Evolutionary conservation across 768 basidiomycete species (phyloP).

Genomic region (Suillus tomentosus): DNA sequence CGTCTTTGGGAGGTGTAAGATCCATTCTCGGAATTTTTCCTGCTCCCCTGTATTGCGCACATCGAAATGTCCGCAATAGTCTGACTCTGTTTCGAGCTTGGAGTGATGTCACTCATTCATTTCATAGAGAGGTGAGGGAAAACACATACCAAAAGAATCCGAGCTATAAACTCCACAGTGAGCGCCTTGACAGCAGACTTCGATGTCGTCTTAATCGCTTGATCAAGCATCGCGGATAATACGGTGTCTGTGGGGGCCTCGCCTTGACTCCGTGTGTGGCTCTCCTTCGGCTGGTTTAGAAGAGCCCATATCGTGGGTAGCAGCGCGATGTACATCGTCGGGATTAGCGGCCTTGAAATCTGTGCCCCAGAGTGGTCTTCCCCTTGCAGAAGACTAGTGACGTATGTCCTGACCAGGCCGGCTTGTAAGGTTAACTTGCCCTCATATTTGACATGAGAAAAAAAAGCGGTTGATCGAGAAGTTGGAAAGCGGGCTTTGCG

Average conservation of each 20-base stretch:
- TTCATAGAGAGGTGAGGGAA: background rate
- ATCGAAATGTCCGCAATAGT: conserved; percentile 53
- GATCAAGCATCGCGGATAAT: conserved; percentile 62
- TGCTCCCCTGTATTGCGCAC: conserved; percentile 30
- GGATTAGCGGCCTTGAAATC: conserved; percentile 53
- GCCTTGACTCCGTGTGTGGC: conserved; percentile 18
- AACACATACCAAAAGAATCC: conserved; percentile 63
- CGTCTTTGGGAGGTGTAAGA: conserved; percentile 72
- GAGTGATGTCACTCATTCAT: conserved; percentile 12
- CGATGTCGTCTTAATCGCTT: conserved; percentile 60
- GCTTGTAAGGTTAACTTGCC: conserved; percentile 41
- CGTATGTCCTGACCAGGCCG: conserved; percentile 59
- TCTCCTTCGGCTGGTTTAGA: conserved; percentile 48
- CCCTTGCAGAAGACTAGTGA: conserved; percentile 58
- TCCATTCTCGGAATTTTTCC: conserved; percentile 59
- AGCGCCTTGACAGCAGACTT: conserved; percentile 63
- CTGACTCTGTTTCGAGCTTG: conserved; percentile 61
- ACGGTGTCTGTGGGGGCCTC: conserved; percentile 24
- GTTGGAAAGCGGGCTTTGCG: conserved; percentile 13
- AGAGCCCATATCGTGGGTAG: conserved; percentile 81
- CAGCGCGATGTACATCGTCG: conserved; percentile 62
- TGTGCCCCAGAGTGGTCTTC: conserved; percentile 44
- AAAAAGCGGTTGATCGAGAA: conserved; percentile 20
- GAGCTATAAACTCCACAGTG: conserved; percentile 75
- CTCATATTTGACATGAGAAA: conserved; percentile 19